Evolutionary conservation across 1,284 basidiomycete genomes (phyloP), one percentile per base, ranked within the genome.

Genomic region (Ustilago tritici): DNA sequence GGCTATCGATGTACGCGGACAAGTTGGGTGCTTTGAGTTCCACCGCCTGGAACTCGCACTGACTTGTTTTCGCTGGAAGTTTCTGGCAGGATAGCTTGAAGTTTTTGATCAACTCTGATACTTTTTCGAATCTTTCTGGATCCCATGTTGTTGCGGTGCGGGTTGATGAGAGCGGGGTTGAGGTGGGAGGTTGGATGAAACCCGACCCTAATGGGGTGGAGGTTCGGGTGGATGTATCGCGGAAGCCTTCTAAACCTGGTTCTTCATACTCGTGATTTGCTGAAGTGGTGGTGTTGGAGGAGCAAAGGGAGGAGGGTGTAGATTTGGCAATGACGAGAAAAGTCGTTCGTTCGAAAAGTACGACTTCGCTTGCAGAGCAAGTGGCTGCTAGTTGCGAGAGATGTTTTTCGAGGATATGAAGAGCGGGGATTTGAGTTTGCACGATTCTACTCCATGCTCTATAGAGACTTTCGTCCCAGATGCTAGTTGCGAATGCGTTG

Each of bases 381-480:
- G 93, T 91, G 54, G 91, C 89, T 12, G 95, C 93, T 68, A 99
- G 92, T 56, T 91, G 93, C 11, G 91, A 90, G 8, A 99, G 90
- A 82, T 98, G 95, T 65, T 90, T 91, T 10, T 93, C 92, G 46
- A 99, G 91, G 46, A 93, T 91, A n/a, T 91, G 88, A 38, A 95
- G 93, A 77, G 98, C 97, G 2, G 97, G 97, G 65, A 99, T 97
- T 73, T 98, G 90, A 11, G 94, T 95, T 83, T 98, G 95, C 9
- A 99, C 95, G 77, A 99, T 97, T 72, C 91, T 91, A 32, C 97
- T 98, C 97, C 96, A 99, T 11, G 97, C 96, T 93, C 98, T 40
- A 89, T 99, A 99, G 54, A 99, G 88, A 75, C 93, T 95, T 87
- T 99, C 96, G 86, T 99, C 95, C 88, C 95, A 98, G 77, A 99